phyloP scores from a whole-genome alignment of 768 basidiomycete genomes.

The Podaxis sp. region DNA sequence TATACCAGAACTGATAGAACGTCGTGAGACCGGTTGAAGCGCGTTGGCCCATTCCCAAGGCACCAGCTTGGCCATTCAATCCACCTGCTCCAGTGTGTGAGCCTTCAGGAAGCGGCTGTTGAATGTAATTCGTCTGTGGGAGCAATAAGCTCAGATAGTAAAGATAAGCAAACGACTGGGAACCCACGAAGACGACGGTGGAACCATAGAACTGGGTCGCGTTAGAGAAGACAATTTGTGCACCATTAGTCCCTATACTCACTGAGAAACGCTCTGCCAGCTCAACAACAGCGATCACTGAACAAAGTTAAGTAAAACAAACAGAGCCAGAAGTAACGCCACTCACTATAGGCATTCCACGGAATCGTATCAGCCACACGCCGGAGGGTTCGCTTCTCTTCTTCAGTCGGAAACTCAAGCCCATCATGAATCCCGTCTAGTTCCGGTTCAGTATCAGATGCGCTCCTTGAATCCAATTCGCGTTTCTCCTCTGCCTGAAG shows the following conservation, averaged over 20 bases:
- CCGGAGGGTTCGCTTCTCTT: constrained; percentile 57
- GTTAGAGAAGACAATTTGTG: not conserved
- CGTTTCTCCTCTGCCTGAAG: constrained; percentile 16
- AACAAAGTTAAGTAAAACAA: not conserved
- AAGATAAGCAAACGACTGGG: not conserved
- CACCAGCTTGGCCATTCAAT: constrained; percentile 58
- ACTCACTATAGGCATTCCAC: constrained; percentile 55
- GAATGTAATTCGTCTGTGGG: constrained; percentile 69
- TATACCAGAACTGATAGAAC: constrained; percentile 70
- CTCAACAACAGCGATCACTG: constrained; percentile 68
- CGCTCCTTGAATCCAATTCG: constrained; percentile 10
- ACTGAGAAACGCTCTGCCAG: constrained; percentile 76
- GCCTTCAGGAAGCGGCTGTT: constrained; percentile 62
- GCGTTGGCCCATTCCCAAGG: constrained; percentile 65
- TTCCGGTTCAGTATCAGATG: constrained; percentile 18
- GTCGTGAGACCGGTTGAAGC: constrained; percentile 72
- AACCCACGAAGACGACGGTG: constrained; percentile 48
- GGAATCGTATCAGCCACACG: constrained; percentile 61
- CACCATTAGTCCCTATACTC: constrained; percentile 17
- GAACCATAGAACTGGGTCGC: constrained; percentile 41
- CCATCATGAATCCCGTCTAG: constrained; percentile 44
- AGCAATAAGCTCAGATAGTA: not conserved
- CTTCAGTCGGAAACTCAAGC: constrained; percentile 62
- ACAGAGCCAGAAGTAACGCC: constrained; percentile 5
- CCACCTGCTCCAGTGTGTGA: constrained; percentile 68